Percentiles rank a stretch among this genome's conserved stretches.
Conservation (phyloP, 345 rosid genomes). For the Microthlaspi erraticum region DNA sequence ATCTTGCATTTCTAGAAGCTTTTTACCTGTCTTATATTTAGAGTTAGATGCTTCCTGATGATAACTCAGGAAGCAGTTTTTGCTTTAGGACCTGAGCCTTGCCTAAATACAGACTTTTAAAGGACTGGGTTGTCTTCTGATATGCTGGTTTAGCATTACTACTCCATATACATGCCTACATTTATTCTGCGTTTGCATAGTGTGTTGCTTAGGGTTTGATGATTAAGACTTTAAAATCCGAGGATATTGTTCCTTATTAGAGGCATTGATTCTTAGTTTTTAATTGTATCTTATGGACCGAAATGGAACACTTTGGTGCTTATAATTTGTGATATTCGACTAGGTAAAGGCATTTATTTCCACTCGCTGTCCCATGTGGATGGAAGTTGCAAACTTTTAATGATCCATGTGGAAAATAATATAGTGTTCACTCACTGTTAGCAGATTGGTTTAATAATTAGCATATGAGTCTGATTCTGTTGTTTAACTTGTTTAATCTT, state of each 20-base stretch:
- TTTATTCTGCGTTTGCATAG: background rate
- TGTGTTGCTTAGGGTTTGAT: background rate
- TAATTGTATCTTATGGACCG: background rate
- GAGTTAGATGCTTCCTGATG: conserved; percentile 10
- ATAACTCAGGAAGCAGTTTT: background rate
- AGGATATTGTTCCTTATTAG: conserved; percentile 10
- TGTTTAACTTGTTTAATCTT: conserved; percentile 19
- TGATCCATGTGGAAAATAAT: conserved; percentile 5
- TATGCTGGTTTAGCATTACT: background rate
- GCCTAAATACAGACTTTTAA: background rate
- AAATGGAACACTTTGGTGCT: background rate
- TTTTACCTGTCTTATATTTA: background rate
- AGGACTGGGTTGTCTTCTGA: conserved; percentile 7
- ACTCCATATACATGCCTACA: background rate
- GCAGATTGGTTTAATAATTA: background rate
- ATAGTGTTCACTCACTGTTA: background rate
- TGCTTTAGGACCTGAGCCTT: background rate
- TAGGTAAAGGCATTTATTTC: conserved; percentile 5
- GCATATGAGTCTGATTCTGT: conserved; percentile 12
- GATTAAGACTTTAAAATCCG: background rate
- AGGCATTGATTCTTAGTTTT: background rate
- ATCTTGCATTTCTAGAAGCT: background rate
- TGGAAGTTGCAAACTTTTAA: conserved; percentile 16
- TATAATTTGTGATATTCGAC: background rate
- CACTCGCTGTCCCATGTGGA: too few species aligned